Evolutionary conservation across 2,329 filamentous ascomycete genomes (phyloP), one percentile per base, ranked within the genome.

Genomic region (Cladosporium colombiae): DNA sequence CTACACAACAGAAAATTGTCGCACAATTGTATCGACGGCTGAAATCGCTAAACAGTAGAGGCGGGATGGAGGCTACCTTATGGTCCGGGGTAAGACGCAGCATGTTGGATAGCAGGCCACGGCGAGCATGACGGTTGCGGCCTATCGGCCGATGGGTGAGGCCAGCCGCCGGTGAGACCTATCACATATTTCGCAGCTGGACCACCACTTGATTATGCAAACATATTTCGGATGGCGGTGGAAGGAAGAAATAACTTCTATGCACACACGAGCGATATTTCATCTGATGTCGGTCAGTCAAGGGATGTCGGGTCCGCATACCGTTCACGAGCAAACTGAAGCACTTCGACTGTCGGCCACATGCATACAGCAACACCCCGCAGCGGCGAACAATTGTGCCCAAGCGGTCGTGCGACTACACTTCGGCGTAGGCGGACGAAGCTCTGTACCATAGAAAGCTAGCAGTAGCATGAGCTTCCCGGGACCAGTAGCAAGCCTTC

Each of bases 1-100:
- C 72, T 66, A 71, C 70, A 73, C 73, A 66, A 68, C 70, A 74
- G 69, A 21, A 63, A 69, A 68, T 62, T 67, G 72, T 74, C 44
- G 71, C 66, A 73, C 70, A 70, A 73, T 70, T 68, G 68, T 73
- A 71, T 73, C 69, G 71, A 68, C 64, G 66, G 69, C 68, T 52
- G 66, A 62, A 6, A 29, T 29, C 27, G 27, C 27, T 29, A 29
- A 29, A 53, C 64, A 56, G 66, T 44, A 57, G 61, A 63, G 44
- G 57, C 64, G 68, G 67, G 65, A 65, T 62, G 63, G 66, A 65
- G 46, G 53, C 65, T 67, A 68, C 67, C 55, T 40, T 64, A 65
- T 49, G 46, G 50, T 29, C 50, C 35, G 50, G 61, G 61, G 49
- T 31, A 29, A 44, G 61, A 33, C 56, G 61, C 61, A 63, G 61